Evolutionary conservation across 345 rosid genomes (phyloP).

Genomic region (Eucalyptus caleyi): DNA sequence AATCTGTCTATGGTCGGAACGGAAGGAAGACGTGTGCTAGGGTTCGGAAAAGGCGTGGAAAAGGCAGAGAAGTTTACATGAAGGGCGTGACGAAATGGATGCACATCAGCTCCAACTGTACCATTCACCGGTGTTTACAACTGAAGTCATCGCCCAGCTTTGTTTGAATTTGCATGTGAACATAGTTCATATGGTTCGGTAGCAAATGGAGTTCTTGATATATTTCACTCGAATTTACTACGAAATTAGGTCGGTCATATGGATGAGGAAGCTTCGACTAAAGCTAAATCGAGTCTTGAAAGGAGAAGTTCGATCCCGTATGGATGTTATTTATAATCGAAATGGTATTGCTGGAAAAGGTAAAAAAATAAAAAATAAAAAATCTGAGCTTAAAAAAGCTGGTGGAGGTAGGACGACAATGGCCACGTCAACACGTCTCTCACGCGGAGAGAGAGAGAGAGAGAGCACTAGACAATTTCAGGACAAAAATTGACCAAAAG

Average conservation of each 20-base stretch:
- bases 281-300: not conserved
- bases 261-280: not conserved
- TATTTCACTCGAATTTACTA: not conserved
- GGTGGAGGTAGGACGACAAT: not conserved
- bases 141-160: not conserved
- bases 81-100: not conserved
- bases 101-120: not conserved
- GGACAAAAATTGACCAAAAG: too few species aligned
- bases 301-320: not conserved
- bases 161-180: not conserved
- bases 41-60: not conserved
- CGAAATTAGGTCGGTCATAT: not conserved
- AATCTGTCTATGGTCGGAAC: not conserved
- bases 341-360: not conserved
- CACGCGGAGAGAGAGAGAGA: not conserved
- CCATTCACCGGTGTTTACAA: not conserved
- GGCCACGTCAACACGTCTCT: not conserved
- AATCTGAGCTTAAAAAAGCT: not conserved
- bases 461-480: not conserved
- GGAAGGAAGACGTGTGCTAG: not conserved
- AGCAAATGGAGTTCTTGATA: not conserved
- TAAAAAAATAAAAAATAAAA: not conserved
- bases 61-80: not conserved
- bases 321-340: not conserved
- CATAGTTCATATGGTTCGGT: not conserved